Evolutionary conservation across 495 filamentous ascomycete species (phyloP), one percentile per base, ranked within the genome.

Genomic region (Podospora sp.): DNA sequence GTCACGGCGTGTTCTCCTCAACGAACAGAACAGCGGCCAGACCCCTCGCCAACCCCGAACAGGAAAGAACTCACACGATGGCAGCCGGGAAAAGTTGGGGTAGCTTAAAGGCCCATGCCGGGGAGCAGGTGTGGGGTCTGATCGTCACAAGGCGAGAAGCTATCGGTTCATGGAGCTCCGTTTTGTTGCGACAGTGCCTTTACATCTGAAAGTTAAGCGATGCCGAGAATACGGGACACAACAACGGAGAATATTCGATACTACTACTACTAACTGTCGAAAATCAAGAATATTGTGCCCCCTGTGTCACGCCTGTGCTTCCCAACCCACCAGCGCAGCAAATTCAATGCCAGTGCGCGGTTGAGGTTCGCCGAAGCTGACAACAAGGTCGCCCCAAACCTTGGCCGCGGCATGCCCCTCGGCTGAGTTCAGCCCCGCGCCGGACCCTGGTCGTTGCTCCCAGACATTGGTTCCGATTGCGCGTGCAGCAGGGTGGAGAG

Each of bases 21-120:
- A 46, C 40, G 40, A 46, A 2, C 40, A 46, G 29, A 14, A 53
- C 6, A 6, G 21, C 50, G 16, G 21, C 25, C 24, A 36, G 27
- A 35, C 12, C 58, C 51, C 18, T 8, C n/a, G 53, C 52, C 22
- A 65, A 65, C 18, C 63, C 63, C 12, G 58, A 65, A 59, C 25
- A 14, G 63, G 63, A n/a, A 65, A 50, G 20, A 65, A 65, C 53
- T 53, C 63, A 65, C 63, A 65, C 25, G 63, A 65, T 57, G 53
- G 27, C 33, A 7, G 22, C 18, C 57, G 62, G 26, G 29, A 40
- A 59, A 29, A 57, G 53, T 60, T 36, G 29, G 57, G 29, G 29
- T 36, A 60, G 57, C n/a, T 24, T n/a, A 53, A 58, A 33, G 52
- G 4, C 40, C 40, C 5, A 22, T 55, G 52, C 52, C 9, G 21